Percentiles rank a stretch among this genome's conserved stretches.
These are phyloP conservation scores for Chrysoporthe austroafricana DNA, from an alignment of 2,329 filamentous ascomycete genomes.

Conservation along the genomic window DNA sequence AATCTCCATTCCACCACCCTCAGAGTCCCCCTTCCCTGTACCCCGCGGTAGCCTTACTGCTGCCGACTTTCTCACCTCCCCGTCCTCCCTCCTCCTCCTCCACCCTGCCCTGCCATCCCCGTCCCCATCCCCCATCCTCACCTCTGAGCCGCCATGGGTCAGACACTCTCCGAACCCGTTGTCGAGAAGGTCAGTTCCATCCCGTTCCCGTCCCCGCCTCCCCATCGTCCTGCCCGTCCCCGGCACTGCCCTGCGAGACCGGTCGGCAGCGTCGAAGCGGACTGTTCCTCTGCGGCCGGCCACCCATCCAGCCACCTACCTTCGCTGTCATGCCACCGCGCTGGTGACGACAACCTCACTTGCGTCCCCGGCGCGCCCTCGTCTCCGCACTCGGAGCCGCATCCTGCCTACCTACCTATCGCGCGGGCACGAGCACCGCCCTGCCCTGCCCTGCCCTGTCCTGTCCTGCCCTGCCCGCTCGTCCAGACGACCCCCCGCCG, in stretches of 20 bases:
- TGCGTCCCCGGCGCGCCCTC: not conserved
- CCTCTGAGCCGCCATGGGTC: constrained; percentile 72
- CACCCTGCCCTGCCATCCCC: not conserved
- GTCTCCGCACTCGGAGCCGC: not conserved
- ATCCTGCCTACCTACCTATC: not conserved
- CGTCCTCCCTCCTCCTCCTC: not conserved
- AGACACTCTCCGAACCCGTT: constrained; percentile 98
- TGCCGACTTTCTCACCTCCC: constrained; percentile 13
- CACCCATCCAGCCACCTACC: not conserved
- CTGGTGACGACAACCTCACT: constrained; percentile 14
- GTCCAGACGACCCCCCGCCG: no score
- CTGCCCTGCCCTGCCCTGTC: not conserved
- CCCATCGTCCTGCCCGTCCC: not conserved
- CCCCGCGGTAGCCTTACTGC: constrained; percentile 26
- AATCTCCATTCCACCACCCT: constrained; percentile 11
- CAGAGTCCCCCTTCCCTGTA: constrained; percentile 27
- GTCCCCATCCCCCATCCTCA: constrained; percentile 5
- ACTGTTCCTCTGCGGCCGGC: not conserved
- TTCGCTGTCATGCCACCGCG: not conserved
- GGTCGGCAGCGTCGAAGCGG: not conserved
- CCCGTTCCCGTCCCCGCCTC: constrained; percentile 11
- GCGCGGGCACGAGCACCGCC: not conserved
- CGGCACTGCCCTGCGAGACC: constrained; percentile 1
- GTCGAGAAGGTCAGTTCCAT: constrained; percentile 85
- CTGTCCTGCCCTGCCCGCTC: not conserved